These are phyloP conservation scores for Pseudogymnoascus sp. DNA, from an alignment of 2,329 filamentous ascomycete genomes.

Conservation along the genomic window DNA sequence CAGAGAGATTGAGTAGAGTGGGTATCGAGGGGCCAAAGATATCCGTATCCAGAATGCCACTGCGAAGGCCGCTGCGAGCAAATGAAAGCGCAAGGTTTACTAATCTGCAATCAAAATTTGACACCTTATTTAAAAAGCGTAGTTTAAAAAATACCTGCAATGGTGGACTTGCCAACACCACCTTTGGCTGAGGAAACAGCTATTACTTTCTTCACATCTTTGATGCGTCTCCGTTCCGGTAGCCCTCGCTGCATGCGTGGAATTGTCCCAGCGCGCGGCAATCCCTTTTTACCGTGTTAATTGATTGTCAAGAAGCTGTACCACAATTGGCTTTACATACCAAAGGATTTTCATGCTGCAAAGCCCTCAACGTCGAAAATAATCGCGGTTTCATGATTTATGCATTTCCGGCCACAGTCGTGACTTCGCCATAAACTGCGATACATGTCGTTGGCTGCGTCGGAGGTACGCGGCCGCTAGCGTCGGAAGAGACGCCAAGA, in stretches of 20 bases:
- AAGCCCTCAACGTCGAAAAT: constrained; percentile 46
- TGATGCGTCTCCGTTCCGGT: constrained; percentile 72
- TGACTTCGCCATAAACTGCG: not conserved
- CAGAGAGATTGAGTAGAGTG: constrained; percentile 74
- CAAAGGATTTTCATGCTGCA: constrained; percentile 80
- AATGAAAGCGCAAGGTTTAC: constrained; percentile 82
- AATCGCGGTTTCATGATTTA: constrained; percentile 30
- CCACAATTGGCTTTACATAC: constrained; percentile 40
- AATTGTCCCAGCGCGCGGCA: constrained; percentile 69
- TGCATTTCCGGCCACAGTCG: not conserved
- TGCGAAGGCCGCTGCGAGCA: constrained; percentile 69
- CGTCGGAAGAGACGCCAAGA: not conserved
- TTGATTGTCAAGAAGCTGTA: not conserved
- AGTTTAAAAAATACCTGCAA: constrained; percentile 53
- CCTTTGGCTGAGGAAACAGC: constrained; percentile 97
- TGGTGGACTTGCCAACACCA: constrained; percentile 94
- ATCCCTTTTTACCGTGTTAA: constrained; percentile 49
- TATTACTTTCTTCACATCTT: constrained; percentile 81
- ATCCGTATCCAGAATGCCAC: constrained; percentile 88
- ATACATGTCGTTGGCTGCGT: constrained; percentile 6
- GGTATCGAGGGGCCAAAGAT: constrained; percentile 96
- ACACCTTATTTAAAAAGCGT: not conserved
- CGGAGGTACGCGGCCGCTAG: constrained; percentile 18
- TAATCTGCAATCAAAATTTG: constrained; percentile 20
- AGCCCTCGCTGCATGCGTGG: constrained; percentile 73